Evolutionary conservation across 257 asterid species (phyloP).

Genomic region (Schizonepeta tenuifolia): DNA sequence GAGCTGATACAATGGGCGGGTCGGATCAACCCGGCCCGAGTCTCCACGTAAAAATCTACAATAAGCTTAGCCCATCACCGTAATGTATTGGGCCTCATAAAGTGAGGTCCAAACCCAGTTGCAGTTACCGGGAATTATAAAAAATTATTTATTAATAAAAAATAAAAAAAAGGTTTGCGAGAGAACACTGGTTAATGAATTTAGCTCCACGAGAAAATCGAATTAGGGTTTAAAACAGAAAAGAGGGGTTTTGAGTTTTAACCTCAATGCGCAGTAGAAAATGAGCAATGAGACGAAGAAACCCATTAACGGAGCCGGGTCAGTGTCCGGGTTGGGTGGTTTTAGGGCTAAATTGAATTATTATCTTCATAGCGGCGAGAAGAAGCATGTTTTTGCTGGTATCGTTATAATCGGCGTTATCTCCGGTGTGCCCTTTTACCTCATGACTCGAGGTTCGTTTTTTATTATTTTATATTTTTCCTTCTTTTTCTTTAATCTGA

Average conservation of each 20-base stretch:
- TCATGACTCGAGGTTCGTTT: conserved; percentile 61
- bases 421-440: conserved; percentile 77
- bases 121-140: no score
- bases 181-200: no score
- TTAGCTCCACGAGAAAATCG: not conserved
- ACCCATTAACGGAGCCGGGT: conserved; percentile 31
- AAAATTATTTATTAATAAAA: no score
- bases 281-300: conserved; percentile 50
- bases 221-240: conserved; percentile 9
- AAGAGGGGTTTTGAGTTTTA: not conserved
- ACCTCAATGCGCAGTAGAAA: not conserved
- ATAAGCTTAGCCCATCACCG: no score
- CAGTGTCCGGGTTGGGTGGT: conserved; percentile 37
- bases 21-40: no score
- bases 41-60: no score
- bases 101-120: no score
- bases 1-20: no score
- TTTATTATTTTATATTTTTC: no score
- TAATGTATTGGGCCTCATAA: no score
- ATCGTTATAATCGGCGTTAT: conserved; percentile 58
- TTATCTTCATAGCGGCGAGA: conserved; percentile 68
- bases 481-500: not conserved
- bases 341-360: conserved; percentile 60
- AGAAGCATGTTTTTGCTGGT: conserved; percentile 78
- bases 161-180: no score